Conservation (phyloP, 2,329 filamentous ascomycete species). For the Parastagonospora avenae region DNA sequence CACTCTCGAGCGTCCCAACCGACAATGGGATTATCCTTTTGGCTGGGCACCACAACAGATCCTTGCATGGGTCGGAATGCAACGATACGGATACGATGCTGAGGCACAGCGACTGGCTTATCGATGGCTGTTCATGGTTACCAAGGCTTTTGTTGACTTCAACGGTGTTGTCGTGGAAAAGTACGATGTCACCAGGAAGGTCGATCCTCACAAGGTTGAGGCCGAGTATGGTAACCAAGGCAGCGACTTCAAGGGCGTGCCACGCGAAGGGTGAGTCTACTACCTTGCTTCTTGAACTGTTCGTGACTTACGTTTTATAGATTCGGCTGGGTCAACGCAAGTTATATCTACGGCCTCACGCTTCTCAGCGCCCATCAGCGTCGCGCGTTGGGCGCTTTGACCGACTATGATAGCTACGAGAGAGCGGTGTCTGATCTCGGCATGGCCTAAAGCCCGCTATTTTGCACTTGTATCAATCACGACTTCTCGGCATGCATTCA, state of each 20-base stretch:
- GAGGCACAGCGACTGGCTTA: slow-evolving; percentile 90
- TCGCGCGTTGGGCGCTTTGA: slow-evolving; percentile 85
- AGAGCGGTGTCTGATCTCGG: slow-evolving; percentile 61
- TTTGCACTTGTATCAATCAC: slow-evolving; percentile 1
- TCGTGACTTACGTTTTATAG: slow-evolving; percentile 54
- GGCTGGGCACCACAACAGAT: slow-evolving; percentile 99
- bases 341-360: slow-evolving; percentile 90
- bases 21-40: slow-evolving; percentile 98
- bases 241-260: slow-evolving; percentile 91
- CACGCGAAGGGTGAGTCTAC: slow-evolving; percentile 84
- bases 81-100: slow-evolving; percentile 88
- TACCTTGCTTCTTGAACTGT: not conserved
- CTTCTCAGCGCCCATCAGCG: slow-evolving; percentile 88
- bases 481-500: slow-evolving; percentile 10
- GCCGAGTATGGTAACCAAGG: slow-evolving; percentile 99
- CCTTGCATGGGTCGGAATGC: slow-evolving; percentile 90
- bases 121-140: slow-evolving; percentile 98
- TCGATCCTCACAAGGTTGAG: slow-evolving; percentile 91
- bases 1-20: slow-evolving; percentile 82
- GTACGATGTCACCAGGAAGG: slow-evolving; percentile 90
- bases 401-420: slow-evolving; percentile 81
- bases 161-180: slow-evolving; percentile 99
- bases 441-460: slow-evolving; percentile 14
- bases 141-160: slow-evolving; percentile 97
- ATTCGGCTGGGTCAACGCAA: slow-evolving; percentile 99